Conservation (phyloP, 768 basidiomycete species). For the Coprinopsis cinerea region DNA sequence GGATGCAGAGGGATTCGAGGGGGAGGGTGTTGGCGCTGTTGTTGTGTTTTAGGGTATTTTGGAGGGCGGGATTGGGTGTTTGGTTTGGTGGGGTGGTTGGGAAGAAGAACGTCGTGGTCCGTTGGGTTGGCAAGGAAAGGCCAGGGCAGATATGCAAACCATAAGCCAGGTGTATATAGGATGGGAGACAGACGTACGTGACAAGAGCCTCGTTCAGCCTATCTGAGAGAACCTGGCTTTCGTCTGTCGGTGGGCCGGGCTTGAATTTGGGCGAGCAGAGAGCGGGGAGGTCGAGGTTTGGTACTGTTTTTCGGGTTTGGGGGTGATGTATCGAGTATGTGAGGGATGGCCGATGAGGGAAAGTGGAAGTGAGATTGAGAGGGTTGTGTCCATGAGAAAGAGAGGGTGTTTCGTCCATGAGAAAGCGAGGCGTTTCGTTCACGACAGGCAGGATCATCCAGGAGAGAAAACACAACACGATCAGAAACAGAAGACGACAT, state of each 20-base stretch:
- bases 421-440: too few species aligned
- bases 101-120: background rate
- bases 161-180: background rate
- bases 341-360: too few species aligned
- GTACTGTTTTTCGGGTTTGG: constrained; percentile 45
- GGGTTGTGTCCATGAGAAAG: background rate
- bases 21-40: constrained; percentile 62
- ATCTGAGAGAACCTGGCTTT: constrained; percentile 88
- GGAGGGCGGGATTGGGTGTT: too few species aligned
- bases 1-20: constrained; percentile 68
- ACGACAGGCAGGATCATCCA: too few species aligned
- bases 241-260: constrained; percentile 90
- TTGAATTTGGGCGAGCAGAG: constrained; percentile 93
- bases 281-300: constrained; percentile 91
- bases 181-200: constrained; percentile 41
- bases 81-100: background rate
- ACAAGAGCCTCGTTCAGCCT: constrained; percentile 73
- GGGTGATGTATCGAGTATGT: background rate
- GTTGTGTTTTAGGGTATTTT: too few species aligned
- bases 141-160: background rate
- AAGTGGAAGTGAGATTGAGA: background rate
- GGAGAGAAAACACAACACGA: background rate
- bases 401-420: too few species aligned
- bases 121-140: background rate
- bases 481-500: background rate